Conservation (phyloP, 2,329 filamentous ascomycete species). For the Fusarium chuoi region DNA sequence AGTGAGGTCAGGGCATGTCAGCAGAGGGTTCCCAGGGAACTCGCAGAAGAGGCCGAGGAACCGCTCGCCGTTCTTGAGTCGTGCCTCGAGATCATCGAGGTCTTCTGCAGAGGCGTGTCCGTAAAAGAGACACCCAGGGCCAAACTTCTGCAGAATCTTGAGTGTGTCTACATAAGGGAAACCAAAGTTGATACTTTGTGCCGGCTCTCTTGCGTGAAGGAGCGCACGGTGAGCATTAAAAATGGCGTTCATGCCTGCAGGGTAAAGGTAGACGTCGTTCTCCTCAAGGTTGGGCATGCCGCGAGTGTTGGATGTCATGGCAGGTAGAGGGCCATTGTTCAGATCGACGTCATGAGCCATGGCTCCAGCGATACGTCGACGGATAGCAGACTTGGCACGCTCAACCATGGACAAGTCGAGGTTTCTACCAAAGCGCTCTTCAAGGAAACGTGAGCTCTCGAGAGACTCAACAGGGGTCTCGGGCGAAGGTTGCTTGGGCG, state of each 20-base stretch:
- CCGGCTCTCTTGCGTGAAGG: slow-evolving; percentile 68
- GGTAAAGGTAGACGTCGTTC: slow-evolving; percentile 88
- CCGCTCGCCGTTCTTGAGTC: slow-evolving; percentile 76
- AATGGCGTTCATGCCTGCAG: slow-evolving; percentile 94
- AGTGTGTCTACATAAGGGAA: slow-evolving; percentile 98
- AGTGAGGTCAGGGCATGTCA: slow-evolving; percentile 83
- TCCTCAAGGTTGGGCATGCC: slow-evolving; percentile 76
- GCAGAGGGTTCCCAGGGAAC: slow-evolving; percentile 91
- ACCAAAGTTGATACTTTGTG: slow-evolving; percentile 90
- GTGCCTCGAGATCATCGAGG: slow-evolving; percentile 82
- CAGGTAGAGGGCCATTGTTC: slow-evolving; percentile 36
- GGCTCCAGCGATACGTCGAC: slow-evolving; percentile 87
- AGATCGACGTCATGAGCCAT: slow-evolving; percentile 76
- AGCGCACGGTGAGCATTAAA: slow-evolving; percentile 86
- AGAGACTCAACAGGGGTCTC: slow-evolving; percentile 54
- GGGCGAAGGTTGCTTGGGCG: slow-evolving; percentile 28
- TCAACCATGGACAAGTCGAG: slow-evolving; percentile 81
- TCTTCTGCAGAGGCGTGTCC: slow-evolving; percentile 81
- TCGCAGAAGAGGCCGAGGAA: slow-evolving; percentile 92
- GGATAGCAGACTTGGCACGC: slow-evolving; percentile 86
- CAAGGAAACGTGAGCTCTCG: slow-evolving; percentile 84
- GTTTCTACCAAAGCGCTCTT: slow-evolving; percentile 94
- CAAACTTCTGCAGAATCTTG: slow-evolving; percentile 95
- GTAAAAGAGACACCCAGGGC: slow-evolving; percentile 88
- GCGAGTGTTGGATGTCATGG: slow-evolving; percentile 57